A percentile compares a stretch with the other conserved stretches of the same genome.
These are phyloP conservation scores for Myxozyma monticola DNA, from an alignment of 805 yeast species.

Conservation along the genomic window DNA sequence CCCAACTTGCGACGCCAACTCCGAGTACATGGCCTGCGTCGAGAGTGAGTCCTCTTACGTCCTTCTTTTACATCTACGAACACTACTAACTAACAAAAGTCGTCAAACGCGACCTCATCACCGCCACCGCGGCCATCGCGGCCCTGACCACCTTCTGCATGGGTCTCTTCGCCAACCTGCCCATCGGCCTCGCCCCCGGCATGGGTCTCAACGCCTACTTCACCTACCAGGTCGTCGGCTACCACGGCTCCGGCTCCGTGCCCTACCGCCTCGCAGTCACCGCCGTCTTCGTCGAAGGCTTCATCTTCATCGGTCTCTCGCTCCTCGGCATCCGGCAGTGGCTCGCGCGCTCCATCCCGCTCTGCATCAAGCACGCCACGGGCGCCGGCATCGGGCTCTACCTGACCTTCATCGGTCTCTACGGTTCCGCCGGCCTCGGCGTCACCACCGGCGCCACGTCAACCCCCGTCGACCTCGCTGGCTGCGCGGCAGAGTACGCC, in stretches of 20 bases:
- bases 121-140: constrained; percentile 33
- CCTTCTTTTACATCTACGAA: neutral
- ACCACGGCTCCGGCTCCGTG: constrained; percentile 31
- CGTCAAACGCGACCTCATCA: constrained; percentile 30
- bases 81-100: constrained; percentile 1
- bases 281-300: constrained; percentile 33
- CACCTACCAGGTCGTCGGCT: constrained; percentile 33
- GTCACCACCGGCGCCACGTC: constrained; percentile 27
- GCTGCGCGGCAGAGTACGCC: constrained; percentile 28
- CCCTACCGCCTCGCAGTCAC: constrained; percentile 31
- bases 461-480: constrained; percentile 31
- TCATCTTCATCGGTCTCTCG: constrained; percentile 31
- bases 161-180: constrained; percentile 33
- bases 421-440: constrained; percentile 32
- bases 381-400: constrained; percentile 33
- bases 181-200: constrained; percentile 33
- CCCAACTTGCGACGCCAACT: constrained; percentile 26
- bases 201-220: constrained; percentile 34
- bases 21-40: constrained; percentile 25
- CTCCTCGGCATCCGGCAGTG: constrained; percentile 33
- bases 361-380: constrained; percentile 30
- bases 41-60: constrained; percentile 6
- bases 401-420: constrained; percentile 31
- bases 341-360: constrained; percentile 33
- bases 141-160: constrained; percentile 30